Base-by-base conservation (phyloP, 2,329 filamentous ascomycete species). In the Akanthomyces dipterigenus region DNA sequence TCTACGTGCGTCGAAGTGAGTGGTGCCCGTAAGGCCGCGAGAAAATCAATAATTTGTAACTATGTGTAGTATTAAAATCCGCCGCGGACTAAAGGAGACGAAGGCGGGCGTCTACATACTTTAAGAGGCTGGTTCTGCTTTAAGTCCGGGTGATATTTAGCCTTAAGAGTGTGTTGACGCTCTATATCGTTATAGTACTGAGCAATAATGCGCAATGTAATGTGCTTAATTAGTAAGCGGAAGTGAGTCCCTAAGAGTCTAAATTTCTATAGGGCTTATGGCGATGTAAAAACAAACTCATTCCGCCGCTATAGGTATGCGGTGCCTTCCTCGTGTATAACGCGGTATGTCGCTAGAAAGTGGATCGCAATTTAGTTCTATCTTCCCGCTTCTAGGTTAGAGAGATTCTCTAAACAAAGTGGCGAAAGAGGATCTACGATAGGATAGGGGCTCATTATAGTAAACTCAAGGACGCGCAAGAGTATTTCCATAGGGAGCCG, bases 51-150 rank as follows among this genome's bases (percentile, higher is more conserved):
- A 36, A 82, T 72, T 65, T 83, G 81, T 36, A 75, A 75, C 80
- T 80, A 84, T 3, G 78, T 75, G 68, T 84, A 84, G 65, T 77
- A 79, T 50, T 80, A 78, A 63, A 83, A 82, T 18, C 81, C 81
- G 26, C 76, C 75, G 24, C 79, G 77, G 34, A 78, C 73, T 26
- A 81, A 71, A 18, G 73, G 77, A 2, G 75, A 73, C 57, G 80
- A 80, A 46, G 73, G 77, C 20, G 75, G 71, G 2, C 80, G 76
- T 34, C 70, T 71, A 31, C 75, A 71, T 4, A 81, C 73, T 48
- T 72, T 74, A 40, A 83, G 71, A 12, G 67, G 67, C n/a, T 79
- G 70, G 9, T 76, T 70, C 58, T 72, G 76, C 62, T 72, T 77
- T 45, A 81, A 65, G 45, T 75, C 73, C 1, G 71, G 69, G 63